A percentile compares a stretch with the other conserved stretches of the same genome.
Conservation (phyloP, 179 eudicot species). For the Carnegiea gigantea region DNA sequence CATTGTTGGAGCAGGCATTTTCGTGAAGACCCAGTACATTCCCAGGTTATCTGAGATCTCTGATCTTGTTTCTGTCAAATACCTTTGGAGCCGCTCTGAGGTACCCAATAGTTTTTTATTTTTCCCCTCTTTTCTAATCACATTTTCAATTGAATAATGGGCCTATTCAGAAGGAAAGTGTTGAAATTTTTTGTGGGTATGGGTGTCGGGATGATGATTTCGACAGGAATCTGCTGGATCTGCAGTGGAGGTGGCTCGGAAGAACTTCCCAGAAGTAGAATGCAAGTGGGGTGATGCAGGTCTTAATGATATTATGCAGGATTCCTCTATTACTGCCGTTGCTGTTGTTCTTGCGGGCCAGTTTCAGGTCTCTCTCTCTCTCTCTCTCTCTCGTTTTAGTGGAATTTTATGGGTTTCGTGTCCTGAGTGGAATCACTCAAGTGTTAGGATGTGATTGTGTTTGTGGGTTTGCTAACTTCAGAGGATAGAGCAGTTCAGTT, state of each 20-base stretch:
- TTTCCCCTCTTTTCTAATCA: background rate
- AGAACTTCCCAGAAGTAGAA: slow-evolving; percentile 66
- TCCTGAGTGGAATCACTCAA: slow-evolving; percentile 1
- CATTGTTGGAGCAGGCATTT: slow-evolving; percentile 88
- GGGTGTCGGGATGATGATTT: background rate
- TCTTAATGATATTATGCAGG: slow-evolving; percentile 69
- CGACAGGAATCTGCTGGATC: slow-evolving; percentile 77
- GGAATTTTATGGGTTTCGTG: background rate
- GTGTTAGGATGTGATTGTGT: background rate
- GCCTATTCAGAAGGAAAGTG: background rate
- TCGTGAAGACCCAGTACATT: slow-evolving; percentile 71
- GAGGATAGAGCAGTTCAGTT: background rate
- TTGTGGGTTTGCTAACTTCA: background rate
- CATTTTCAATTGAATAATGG: slow-evolving; percentile 2
- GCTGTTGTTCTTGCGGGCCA: slow-evolving; percentile 95
- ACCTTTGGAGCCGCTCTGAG: slow-evolving; percentile 92
- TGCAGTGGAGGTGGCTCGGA: slow-evolving; percentile 69
- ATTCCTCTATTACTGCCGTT: slow-evolving; percentile 63
- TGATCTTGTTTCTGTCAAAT: slow-evolving; percentile 56
- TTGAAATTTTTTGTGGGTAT: slow-evolving; percentile 1
- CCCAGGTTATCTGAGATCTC: slow-evolving; percentile 89
- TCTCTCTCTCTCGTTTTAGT: slow-evolving; percentile 6
- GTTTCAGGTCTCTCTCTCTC: slow-evolving; percentile 52
- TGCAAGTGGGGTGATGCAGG: slow-evolving; percentile 82
- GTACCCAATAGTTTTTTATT: slow-evolving; percentile 31